phyloP scores from a whole-genome alignment of 768 basidiomycete genomes.

The Lactarius hengduanensis region DNA sequence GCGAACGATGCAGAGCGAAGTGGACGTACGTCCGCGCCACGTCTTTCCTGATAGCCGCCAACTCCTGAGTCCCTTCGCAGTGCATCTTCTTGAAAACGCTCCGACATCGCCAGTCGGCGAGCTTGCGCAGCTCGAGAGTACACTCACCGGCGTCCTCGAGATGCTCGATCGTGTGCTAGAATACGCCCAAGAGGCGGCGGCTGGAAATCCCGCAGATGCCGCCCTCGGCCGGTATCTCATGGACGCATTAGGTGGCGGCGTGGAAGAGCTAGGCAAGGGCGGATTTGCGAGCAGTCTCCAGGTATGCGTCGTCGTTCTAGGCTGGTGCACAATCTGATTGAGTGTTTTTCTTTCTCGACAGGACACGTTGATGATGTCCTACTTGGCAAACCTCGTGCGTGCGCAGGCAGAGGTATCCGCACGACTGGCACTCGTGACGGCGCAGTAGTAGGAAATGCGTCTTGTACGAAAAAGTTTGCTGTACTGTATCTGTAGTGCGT shows the following conservation, averaged over 20 bases:
- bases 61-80: slow-evolving; percentile 39
- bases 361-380: slow-evolving; percentile 94
- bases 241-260: slow-evolving; percentile 75
- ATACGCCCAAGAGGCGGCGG: slow-evolving; percentile 80
- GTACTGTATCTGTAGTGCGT: slow-evolving; percentile 20
- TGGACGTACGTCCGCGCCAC: slow-evolving; percentile 58
- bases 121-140: slow-evolving; percentile 72
- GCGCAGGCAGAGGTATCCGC: slow-evolving; percentile 92
- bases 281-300: slow-evolving; percentile 77
- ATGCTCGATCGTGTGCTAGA: slow-evolving; percentile 85
- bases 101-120: slow-evolving; percentile 51
- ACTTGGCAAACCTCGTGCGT: slow-evolving; percentile 89
- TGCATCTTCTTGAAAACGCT: slow-evolving; percentile 64
- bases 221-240: slow-evolving; percentile 89
- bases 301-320: slow-evolving; percentile 39
- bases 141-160: slow-evolving; percentile 63
- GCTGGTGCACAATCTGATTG: slow-evolving; percentile 22
- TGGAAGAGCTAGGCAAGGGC: slow-evolving; percentile 67
- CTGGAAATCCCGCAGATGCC: slow-evolving; percentile 76
- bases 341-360: slow-evolving; percentile 35
- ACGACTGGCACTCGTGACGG: slow-evolving; percentile 72
- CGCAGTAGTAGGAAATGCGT: slow-evolving; percentile 37
- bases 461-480: slow-evolving; percentile 18
- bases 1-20: slow-evolving; percentile 83
- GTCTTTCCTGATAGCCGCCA: slow-evolving; percentile 3